These are phyloP conservation scores for Diaporthe vexans DNA, from an alignment of 2,329 filamentous ascomycete species.

Conservation along the genomic window DNA sequence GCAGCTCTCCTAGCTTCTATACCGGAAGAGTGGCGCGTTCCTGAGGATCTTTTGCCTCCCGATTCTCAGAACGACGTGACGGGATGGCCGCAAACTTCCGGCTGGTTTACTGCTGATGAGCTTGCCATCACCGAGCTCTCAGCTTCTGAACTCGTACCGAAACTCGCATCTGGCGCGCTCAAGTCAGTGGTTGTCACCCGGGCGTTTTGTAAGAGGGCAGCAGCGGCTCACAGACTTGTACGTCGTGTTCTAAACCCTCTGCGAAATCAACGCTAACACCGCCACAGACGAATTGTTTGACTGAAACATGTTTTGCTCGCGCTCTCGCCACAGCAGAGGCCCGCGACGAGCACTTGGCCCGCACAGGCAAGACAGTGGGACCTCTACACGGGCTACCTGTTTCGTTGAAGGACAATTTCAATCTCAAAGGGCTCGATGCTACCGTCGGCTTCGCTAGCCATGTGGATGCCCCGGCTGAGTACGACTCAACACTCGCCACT, in stretches of 20 bases:
- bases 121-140: slow-evolving; percentile 54
- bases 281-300: slow-evolving; percentile 61
- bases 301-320: slow-evolving; percentile 60
- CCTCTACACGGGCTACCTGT: slow-evolving; percentile 76
- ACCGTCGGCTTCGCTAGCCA: slow-evolving; percentile 75
- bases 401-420: slow-evolving; percentile 80
- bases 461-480: slow-evolving; percentile 67
- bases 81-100: slow-evolving; percentile 67
- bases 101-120: slow-evolving; percentile 68
- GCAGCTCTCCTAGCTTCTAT: slow-evolving; percentile 62
- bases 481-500: slow-evolving; percentile 57
- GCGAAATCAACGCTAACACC: background rate
- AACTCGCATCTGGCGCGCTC: slow-evolving; percentile 54
- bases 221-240: slow-evolving; percentile 55
- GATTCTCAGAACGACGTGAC: slow-evolving; percentile 69
- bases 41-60: slow-evolving; percentile 65
- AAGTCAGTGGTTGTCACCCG: slow-evolving; percentile 52
- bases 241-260: background rate
- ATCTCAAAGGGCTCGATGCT: slow-evolving; percentile 70
- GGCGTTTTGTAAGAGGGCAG: slow-evolving; percentile 57
- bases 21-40: slow-evolving; percentile 70
- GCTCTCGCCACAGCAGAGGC: slow-evolving; percentile 62
- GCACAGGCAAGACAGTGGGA: slow-evolving; percentile 64
- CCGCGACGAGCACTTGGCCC: slow-evolving; percentile 65
- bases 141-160: slow-evolving; percentile 51